Percentiles rank a stretch among this genome's conserved stretches.
phyloP scores from a whole-genome alignment of 2,329 filamentous ascomycete species.

The Botrytis pseudocinerea region DNA sequence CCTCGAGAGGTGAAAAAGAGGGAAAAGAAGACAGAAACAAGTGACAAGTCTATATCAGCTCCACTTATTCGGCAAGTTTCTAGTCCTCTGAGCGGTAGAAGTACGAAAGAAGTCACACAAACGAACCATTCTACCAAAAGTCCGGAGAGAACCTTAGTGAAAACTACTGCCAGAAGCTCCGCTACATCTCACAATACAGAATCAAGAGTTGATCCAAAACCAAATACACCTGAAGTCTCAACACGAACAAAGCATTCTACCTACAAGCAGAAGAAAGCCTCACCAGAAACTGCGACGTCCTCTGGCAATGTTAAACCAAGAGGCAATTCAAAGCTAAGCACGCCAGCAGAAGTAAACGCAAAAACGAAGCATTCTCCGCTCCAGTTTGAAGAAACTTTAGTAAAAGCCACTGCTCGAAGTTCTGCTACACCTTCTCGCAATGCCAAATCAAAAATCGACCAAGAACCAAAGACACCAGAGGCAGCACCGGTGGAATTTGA shows the following conservation, averaged over 20 bases:
- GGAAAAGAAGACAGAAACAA: neutral
- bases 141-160: neutral
- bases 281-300: neutral
- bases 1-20: slow-evolving; percentile 17
- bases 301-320: neutral
- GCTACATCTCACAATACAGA: neutral
- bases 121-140: slow-evolving; percentile 1
- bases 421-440: neutral
- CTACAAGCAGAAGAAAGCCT: neutral
- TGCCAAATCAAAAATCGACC: neutral
- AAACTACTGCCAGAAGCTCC: neutral
- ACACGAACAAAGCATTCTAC: neutral
- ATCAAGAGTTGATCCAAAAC: neutral
- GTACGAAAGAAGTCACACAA: neutral
- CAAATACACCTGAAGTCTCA: neutral
- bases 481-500: neutral
- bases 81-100: neutral
- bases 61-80: neutral
- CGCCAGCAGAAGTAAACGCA: neutral
- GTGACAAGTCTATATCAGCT: slow-evolving; percentile 15
- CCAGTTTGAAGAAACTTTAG: neutral
- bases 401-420: neutral
- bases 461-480: neutral
- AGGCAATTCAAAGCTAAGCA: neutral
- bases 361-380: neutral